Conservation (phyloP, 2,329 filamentous ascomycete species). For the Neoarthrinium moseri region DNA sequence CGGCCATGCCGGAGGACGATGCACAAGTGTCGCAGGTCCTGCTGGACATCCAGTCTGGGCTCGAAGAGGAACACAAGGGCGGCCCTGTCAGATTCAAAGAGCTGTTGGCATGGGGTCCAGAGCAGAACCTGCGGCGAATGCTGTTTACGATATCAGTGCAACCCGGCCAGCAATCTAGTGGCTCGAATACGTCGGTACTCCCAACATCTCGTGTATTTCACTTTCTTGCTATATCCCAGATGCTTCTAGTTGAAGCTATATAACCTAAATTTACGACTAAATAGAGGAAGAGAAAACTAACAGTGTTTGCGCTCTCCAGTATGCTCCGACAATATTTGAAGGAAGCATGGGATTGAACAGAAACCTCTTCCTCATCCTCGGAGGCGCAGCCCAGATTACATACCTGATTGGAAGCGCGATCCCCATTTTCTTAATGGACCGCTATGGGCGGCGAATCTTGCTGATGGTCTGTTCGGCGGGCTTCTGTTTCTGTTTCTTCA, state of each 20-base stretch:
- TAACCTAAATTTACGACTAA: neutral
- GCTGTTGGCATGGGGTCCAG: constrained; percentile 18
- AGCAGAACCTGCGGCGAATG: constrained; percentile 23
- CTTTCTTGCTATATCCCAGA: too few relatives aligned
- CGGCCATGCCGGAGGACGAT: constrained; percentile 16
- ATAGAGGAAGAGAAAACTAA: neutral
- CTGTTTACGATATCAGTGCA: constrained; percentile 24
- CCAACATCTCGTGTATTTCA: too few relatives aligned
- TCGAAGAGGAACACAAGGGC: constrained; percentile 17
- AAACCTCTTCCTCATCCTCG: constrained; percentile 51
- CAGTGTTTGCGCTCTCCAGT: constrained; percentile 26
- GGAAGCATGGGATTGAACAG: constrained; percentile 36
- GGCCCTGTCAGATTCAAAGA: constrained; percentile 21
- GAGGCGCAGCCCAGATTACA: constrained; percentile 39
- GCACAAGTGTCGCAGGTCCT: constrained; percentile 12
- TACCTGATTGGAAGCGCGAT: constrained; percentile 39
- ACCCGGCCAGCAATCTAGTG: constrained; percentile 26
- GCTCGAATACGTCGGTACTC: constrained; percentile 24
- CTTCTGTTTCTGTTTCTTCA: constrained; percentile 40
- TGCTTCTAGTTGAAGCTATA: neutral
- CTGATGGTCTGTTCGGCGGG: constrained; percentile 39
- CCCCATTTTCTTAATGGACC: constrained; percentile 38
- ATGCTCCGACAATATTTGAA: constrained; percentile 36
- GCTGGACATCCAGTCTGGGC: constrained; percentile 15
- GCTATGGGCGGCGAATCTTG: constrained; percentile 37